Conservation (phyloP, 371 early-diverging fungal species). For the Cokeromyces recurvatus region DNA sequence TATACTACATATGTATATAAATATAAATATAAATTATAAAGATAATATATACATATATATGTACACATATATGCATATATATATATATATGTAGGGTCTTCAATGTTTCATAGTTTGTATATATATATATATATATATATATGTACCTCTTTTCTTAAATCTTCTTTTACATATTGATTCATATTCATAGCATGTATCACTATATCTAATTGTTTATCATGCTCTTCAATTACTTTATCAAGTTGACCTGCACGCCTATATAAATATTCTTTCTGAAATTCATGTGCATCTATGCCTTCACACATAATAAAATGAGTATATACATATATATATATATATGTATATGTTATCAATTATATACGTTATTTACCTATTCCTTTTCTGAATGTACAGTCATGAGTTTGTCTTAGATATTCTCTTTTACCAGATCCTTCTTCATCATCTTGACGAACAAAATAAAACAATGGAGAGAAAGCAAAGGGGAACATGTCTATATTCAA, state of each 20-base stretch:
- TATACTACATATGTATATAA: not conserved
- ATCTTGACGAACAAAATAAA: slow-evolving; percentile 41
- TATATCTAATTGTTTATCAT: slow-evolving; percentile 13
- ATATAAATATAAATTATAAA: too few relatives aligned
- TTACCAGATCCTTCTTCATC: slow-evolving; percentile 20
- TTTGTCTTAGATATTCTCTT: slow-evolving; percentile 20
- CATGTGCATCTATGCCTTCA: slow-evolving; percentile 6
- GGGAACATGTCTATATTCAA: slow-evolving; percentile 36
- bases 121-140: too few relatives aligned
- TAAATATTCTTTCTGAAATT: slow-evolving; percentile 14
- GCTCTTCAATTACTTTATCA: slow-evolving; percentile 7
- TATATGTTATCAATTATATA: too few relatives aligned
- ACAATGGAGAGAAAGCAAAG: slow-evolving; percentile 49
- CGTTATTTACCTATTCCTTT: slow-evolving; percentile 35
- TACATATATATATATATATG: too few relatives aligned
- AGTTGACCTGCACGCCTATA: slow-evolving; percentile 12
- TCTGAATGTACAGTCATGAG: slow-evolving; percentile 32
- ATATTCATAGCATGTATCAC: slow-evolving; percentile 2
- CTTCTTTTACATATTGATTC: not conserved
- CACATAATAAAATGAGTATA: not conserved
- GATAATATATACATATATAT: too few relatives aligned
- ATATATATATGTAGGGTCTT: too few relatives aligned
- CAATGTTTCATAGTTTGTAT: too few relatives aligned
- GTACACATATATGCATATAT: too few relatives aligned
- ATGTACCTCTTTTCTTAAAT: slow-evolving; percentile 4